These are phyloP conservation scores for Daldinia loculata DNA, from an alignment of 495 filamentous ascomycete species.

Conservation along the genomic window DNA sequence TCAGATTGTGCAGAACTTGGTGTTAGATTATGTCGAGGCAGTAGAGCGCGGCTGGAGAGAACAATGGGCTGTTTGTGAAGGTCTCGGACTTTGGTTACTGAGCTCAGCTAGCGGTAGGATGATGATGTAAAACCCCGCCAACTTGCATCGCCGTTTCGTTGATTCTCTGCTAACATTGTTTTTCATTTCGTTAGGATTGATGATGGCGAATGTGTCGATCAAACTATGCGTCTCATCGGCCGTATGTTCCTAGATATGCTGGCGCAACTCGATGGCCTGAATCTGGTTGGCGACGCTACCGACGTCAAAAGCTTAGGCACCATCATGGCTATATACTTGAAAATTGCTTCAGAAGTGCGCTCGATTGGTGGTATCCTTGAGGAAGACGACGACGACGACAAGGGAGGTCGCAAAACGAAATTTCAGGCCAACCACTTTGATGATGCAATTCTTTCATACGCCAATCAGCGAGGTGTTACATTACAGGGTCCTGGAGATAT, in stretches of 20 bases:
- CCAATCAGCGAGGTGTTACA: slow-evolving; percentile 41
- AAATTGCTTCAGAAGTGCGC: background rate
- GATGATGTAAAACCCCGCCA: background rate
- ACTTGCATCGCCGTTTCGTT: background rate
- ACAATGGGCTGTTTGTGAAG: background rate
- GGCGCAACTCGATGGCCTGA: slow-evolving; percentile 42
- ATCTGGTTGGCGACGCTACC: background rate
- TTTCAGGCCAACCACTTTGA: slow-evolving; percentile 37
- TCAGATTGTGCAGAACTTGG: background rate
- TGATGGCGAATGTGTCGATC: slow-evolving; percentile 36
- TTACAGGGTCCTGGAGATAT: slow-evolving; percentile 44
- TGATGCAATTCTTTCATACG: slow-evolving; percentile 42
- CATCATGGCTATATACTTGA: background rate
- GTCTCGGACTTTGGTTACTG: background rate
- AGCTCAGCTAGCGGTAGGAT: background rate
- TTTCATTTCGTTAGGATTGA: slow-evolving; percentile 29
- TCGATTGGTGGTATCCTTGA: background rate
- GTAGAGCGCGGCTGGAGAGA: background rate
- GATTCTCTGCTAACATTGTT: background rate
- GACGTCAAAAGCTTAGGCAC: background rate
- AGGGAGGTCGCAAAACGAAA: slow-evolving; percentile 1
- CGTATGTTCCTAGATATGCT: slow-evolving; percentile 51
- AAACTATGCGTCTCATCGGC: slow-evolving; percentile 40
- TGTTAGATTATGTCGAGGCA: background rate
- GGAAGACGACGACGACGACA: background rate